These are phyloP conservation scores for Cladophialophora bantiana DNA, from an alignment of 2,329 filamentous ascomycete genomes.

Conservation along the genomic window DNA sequence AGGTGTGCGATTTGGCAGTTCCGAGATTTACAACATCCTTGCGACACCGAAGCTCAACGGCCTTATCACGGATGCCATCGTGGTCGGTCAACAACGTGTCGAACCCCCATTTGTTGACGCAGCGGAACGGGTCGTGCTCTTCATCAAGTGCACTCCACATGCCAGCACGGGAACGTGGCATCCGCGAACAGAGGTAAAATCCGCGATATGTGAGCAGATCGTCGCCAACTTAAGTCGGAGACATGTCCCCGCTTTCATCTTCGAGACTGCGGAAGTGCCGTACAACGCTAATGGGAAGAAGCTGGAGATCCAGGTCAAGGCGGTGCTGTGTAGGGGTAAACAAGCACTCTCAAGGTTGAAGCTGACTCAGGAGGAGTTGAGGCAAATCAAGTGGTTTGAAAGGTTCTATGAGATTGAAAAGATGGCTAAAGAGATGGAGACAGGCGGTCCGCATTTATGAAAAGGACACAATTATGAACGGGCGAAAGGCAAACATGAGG, in stretches of 20 bases:
- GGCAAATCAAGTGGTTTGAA: constrained; percentile 18
- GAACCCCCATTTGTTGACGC: constrained; percentile 20
- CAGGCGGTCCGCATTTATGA: too few relatives aligned
- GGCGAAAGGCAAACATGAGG: too few relatives aligned
- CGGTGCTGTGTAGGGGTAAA: constrained; percentile 13
- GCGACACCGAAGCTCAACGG: constrained; percentile 42
- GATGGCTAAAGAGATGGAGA: neutral
- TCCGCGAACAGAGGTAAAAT: constrained; percentile 55
- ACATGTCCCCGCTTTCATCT: constrained; percentile 33
- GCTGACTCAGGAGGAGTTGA: constrained; percentile 18
- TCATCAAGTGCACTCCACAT: constrained; percentile 25
- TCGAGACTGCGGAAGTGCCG: constrained; percentile 20
- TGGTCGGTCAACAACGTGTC: constrained; percentile 28
- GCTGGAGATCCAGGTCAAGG: constrained; percentile 32
- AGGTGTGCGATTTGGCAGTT: constrained; percentile 87
- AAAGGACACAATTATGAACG: too few relatives aligned
- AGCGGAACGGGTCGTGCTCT: constrained; percentile 26
- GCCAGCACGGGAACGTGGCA: neutral
- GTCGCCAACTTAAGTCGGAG: constrained; percentile 66
- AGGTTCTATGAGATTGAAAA: constrained; percentile 26
- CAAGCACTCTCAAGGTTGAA: constrained; percentile 20
- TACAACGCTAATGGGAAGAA: constrained; percentile 35
- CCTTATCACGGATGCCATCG: constrained; percentile 18
- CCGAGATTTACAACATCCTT: constrained; percentile 83
- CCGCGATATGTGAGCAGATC: constrained; percentile 69